These are phyloP conservation scores for Talaromyces ruber DNA, from an alignment of 495 filamentous ascomycete genomes.

Conservation along the genomic window DNA sequence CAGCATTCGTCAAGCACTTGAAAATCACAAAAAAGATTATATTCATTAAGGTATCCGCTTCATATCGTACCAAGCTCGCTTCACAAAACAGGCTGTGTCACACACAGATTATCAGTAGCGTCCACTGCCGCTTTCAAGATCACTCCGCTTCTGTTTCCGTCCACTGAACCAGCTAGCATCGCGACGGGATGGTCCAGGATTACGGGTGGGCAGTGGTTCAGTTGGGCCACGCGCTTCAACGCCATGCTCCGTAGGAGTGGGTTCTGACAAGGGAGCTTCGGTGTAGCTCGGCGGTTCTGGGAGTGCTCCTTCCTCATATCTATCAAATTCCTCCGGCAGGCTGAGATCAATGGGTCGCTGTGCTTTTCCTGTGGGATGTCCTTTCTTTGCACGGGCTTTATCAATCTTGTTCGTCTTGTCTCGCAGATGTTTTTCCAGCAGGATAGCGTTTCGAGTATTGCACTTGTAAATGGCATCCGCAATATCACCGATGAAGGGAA, in stretches of 20 bases:
- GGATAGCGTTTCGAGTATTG: slow-evolving; percentile 70
- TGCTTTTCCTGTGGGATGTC: slow-evolving; percentile 6
- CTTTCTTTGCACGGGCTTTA: slow-evolving; percentile 6
- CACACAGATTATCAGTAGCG: not conserved
- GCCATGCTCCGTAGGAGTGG: not conserved
- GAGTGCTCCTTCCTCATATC: slow-evolving; percentile 19
- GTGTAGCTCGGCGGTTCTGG: slow-evolving; percentile 21
- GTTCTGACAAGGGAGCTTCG: slow-evolving; percentile 11
- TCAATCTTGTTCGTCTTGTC: slow-evolving; percentile 29
- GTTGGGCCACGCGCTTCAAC: slow-evolving; percentile 9
- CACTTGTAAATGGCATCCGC: slow-evolving; percentile 58
- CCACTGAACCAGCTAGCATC: slow-evolving; percentile 27
- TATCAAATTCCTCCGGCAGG: slow-evolving; percentile 34
- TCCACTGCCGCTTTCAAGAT: slow-evolving; percentile 4
- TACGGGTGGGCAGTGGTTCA: slow-evolving; percentile 16
- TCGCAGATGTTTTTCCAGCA: slow-evolving; percentile 64
- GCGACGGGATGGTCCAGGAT: slow-evolving; percentile 15
- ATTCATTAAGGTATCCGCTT: not conserved
- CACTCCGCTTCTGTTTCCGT: slow-evolving; percentile 12
- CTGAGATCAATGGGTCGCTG: slow-evolving; percentile 21
- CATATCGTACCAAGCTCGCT: not conserved
- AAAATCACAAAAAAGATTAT: not conserved
- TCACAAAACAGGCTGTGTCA: not conserved
- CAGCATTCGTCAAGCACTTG: not conserved
- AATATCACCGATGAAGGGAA: slow-evolving; percentile 81